phyloP scores from a whole-genome alignment of 768 basidiomycete genomes.

The Sporobolomyces phaffii region DNA sequence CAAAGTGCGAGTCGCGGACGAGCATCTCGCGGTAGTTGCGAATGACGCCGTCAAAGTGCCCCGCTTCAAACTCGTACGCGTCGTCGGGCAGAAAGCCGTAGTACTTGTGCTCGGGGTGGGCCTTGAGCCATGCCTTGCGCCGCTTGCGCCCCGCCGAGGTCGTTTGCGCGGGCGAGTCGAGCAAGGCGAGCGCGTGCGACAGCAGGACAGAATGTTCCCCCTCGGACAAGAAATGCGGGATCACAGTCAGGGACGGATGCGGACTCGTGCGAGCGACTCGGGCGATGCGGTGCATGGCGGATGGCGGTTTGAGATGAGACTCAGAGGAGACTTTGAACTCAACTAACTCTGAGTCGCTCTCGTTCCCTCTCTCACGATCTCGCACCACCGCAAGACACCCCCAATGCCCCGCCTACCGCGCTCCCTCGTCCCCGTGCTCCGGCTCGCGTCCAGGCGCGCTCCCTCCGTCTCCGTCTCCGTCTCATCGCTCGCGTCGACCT shows the following conservation, averaged over 20 bases:
- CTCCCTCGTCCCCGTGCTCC: not conserved
- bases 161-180: slow-evolving; percentile 22
- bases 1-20: slow-evolving; percentile 17
- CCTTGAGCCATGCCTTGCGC: slow-evolving; percentile 27
- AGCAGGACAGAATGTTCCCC: slow-evolving; percentile 21
- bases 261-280: not conserved
- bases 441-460: not conserved
- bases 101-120: slow-evolving; percentile 2
- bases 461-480: not conserved
- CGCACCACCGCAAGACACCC: not conserved
- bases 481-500: not conserved
- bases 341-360: not conserved
- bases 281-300: not conserved
- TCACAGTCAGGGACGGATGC: slow-evolving; percentile 14
- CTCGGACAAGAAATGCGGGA: slow-evolving; percentile 12
- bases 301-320: not conserved
- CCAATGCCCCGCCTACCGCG: slow-evolving; percentile 11
- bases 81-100: slow-evolving; percentile 30
- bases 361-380: not conserved
- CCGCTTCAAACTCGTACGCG: slow-evolving; percentile 34
- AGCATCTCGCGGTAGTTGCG: slow-evolving; percentile 36
- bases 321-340: not conserved
- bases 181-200: slow-evolving; percentile 14
- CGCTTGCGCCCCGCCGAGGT: slow-evolving; percentile 8
- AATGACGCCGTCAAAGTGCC: slow-evolving; percentile 41